Evolutionary conservation across 2,329 filamentous ascomycete species (phyloP), one percentile per base, ranked within the genome.

Genomic region (Moelleriella libera): DNA sequence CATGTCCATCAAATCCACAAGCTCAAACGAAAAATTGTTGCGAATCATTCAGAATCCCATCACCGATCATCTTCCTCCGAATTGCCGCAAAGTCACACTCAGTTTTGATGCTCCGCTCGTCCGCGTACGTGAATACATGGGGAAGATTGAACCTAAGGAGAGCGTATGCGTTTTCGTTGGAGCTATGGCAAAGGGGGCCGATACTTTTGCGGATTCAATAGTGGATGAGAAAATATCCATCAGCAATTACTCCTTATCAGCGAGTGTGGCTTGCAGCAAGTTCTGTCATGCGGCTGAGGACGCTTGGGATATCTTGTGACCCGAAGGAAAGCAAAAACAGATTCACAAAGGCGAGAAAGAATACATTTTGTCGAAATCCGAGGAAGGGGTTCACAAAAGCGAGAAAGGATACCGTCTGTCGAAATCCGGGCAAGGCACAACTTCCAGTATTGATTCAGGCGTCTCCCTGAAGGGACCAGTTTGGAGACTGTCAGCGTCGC

Each of bases 231-330:
- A 94, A 60, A 97, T 98, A 62, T 88, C 85, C 58, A 97, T 98
- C 70, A 97, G 90, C 75, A 95, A 96, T 67, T 98, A 86, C 75
- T 95, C 89, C 61, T 75, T 98, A 53, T 95, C 88, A 60, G 92
- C 92, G 51, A 97, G 90, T 71, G 92, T 98, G 52, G 90, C 92
- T 42, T 98, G 92, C 76, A 96, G 90, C 79, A 98, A 97, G 68
- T 97, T 98, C 74, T 97, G 92, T 68, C 92, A 98, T 67, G 92
- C 90, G 41, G 90, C 89, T 42, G 92, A 98, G 68, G 92, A 98
- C 65, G 83, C 84, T 37, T 98, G 92, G 92, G 82, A 87, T 61
- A 85, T 98, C 57, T 78, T 96, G 59, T 98, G 81, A 75, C 21
- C 21, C 21, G 21, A 21, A 21, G 21, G 21, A 21, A 21, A 21